These are phyloP conservation scores for Yamadazyma mexicana DNA, from an alignment of 1,139 yeast species.

Conservation along the genomic window DNA sequence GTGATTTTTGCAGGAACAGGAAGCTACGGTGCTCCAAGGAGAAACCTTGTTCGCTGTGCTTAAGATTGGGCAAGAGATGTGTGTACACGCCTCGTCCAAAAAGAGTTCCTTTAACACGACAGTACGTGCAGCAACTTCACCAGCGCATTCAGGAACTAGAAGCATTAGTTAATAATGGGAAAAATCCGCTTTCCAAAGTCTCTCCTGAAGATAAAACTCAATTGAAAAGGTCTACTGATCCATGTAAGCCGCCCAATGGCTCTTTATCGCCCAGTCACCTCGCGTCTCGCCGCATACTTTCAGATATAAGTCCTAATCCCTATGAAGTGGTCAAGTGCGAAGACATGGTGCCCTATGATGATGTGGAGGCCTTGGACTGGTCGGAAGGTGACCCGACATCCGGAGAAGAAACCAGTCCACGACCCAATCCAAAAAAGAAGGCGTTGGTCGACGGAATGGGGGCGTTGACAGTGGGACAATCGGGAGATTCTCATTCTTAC, in stretches of 20 bases:
- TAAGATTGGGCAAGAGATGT: slow-evolving; percentile 12
- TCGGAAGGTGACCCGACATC: slow-evolving; percentile 4
- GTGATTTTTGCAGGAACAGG: slow-evolving; percentile 17
- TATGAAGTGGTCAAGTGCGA: not conserved
- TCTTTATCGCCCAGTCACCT: too few relatives aligned
- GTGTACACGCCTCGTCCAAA: slow-evolving; percentile 13
- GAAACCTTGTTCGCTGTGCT: slow-evolving; percentile 5
- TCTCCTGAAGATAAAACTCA: too few relatives aligned
- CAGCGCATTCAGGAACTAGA: slow-evolving; percentile 6
- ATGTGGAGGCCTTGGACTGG: slow-evolving; percentile 4
- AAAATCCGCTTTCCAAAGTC: too few relatives aligned
- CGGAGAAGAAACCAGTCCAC: not conserved
- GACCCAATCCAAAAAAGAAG: not conserved
- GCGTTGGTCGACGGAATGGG: slow-evolving; percentile 4
- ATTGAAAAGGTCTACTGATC: too few relatives aligned
- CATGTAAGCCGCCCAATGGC: too few relatives aligned
- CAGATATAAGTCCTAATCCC: slow-evolving; percentile 1
- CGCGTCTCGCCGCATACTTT: not conserved
- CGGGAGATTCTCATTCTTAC: slow-evolving; percentile 1
- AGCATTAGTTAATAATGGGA: slow-evolving; percentile 1
- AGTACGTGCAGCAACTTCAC: slow-evolving; percentile 1
- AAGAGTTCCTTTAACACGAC: slow-evolving; percentile 4
- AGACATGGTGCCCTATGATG: slow-evolving; percentile 2
- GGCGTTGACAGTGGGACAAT: not conserved
- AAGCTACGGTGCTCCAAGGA: slow-evolving; percentile 7